phyloP scores from a whole-genome alignment of 257 asterid species.

The Lycium ferocissimum region DNA sequence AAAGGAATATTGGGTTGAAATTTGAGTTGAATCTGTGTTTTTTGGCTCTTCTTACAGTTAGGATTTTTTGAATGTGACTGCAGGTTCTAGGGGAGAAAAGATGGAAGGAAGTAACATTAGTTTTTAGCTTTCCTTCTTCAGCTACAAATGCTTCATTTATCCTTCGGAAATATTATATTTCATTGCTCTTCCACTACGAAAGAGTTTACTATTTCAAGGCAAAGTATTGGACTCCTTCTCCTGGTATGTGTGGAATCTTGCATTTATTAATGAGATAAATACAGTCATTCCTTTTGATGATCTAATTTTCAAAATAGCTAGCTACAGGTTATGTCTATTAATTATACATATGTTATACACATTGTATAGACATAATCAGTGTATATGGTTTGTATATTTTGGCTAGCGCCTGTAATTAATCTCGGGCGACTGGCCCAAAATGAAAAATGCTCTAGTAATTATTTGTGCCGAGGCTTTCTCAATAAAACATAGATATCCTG shows the following conservation, averaged over 20 bases:
- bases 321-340: too few species aligned
- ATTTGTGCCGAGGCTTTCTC: slow-evolving; percentile 12
- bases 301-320: too few species aligned
- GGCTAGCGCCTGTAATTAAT: too few species aligned
- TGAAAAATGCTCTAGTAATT: too few species aligned
- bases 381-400: too few species aligned
- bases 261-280: background rate
- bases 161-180: slow-evolving; percentile 78
- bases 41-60: background rate
- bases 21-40: background rate
- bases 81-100: slow-evolving; percentile 72
- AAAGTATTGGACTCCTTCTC: slow-evolving; percentile 61
- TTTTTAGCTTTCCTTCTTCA: slow-evolving; percentile 77
- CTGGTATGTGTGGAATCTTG: slow-evolving; percentile 49
- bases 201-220: slow-evolving; percentile 77
- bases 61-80: background rate
- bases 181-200: slow-evolving; percentile 81
- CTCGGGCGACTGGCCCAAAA: too few species aligned
- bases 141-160: slow-evolving; percentile 93
- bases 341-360: too few species aligned
- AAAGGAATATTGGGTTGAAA: background rate
- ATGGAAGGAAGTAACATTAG: slow-evolving; percentile 81
- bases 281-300: too few species aligned
- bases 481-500: slow-evolving; percentile 24
- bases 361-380: too few species aligned